Base-by-base conservation (phyloP, 768 basidiomycete genomes). In the Serendipita sp. region DNA sequence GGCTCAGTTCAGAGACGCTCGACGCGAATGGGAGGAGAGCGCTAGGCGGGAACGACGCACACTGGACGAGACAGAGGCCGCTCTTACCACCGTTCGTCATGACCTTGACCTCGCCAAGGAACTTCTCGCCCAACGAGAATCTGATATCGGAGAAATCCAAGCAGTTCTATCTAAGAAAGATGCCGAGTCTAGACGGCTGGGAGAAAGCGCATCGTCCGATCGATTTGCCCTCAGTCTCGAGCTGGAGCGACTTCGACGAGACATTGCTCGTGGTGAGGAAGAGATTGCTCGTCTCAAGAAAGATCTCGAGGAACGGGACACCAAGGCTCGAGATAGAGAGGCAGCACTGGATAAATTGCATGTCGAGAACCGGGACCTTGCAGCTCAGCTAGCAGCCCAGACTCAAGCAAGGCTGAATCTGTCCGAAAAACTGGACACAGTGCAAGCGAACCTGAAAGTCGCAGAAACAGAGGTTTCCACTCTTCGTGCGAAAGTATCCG, bases 161-260 rank as follows among this genome's bases (percentile, higher is more conserved):
- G 74, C 73, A 4, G 85, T 85, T 0, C 76, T 96, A n/a, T 80
- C 83, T 67, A 73, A 77, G 1, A 73, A 89, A 54, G 91, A 96
- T 70, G 76, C 79, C 34, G 90, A 93, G 73, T 83, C 85, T 28
- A 85, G 86, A 74, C 80, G 83, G 65, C 79, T 86, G 0, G 94
- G 94, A 23, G 91, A 95, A 75, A 83, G 85, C 11, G 88, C 88
- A 70, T 86, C 87, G 0, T 86, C 85, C 2, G 87, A 91, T 28
- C 79, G 84, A 48, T 90, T 91, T 76, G 89, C 89, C 0, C 75
- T 97, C 36, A 90, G 96, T 72, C 81, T 97, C 18, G 94, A 99
- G 73, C 78, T 89, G 0, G 95, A 97, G 67, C 77, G 91, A 2
- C 75, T 93, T 58, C 86, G 86, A 72, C 81, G 93, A 34, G 95